Evolutionary conservation across 345 rosid genomes (phyloP).

Genomic region (Psidium guajava): DNA sequence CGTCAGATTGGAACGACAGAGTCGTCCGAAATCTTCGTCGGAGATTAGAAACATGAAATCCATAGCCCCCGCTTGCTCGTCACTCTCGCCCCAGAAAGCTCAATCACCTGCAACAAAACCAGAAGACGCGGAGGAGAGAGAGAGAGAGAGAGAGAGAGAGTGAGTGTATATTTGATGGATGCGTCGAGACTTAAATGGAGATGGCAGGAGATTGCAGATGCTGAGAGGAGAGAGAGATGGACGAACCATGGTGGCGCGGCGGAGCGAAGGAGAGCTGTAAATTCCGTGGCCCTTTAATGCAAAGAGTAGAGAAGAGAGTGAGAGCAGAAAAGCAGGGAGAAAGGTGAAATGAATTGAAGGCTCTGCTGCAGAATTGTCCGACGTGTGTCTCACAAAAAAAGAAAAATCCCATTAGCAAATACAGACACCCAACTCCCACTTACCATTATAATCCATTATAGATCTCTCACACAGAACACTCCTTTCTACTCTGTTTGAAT

Average conservation of each 20-base stretch:
- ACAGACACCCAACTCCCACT: not conserved
- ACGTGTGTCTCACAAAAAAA: not conserved
- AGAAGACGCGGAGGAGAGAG: not conserved
- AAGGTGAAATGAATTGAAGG: not conserved
- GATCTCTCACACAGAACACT: not conserved
- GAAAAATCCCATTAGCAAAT: not conserved
- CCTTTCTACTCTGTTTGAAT: not conserved
- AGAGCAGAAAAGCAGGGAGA: not conserved
- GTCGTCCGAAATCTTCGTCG: not conserved
- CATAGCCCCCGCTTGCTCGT: not conserved
- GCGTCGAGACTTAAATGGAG: not conserved
- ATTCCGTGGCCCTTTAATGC: not conserved
- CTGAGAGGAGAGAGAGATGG: not conserved
- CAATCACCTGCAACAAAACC: not conserved
- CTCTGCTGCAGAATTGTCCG: not conserved
- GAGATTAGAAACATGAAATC: not conserved
- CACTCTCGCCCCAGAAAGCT: no score
- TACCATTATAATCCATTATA: not conserved
- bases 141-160: not conserved
- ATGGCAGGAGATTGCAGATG: not conserved
- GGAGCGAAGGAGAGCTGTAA: not conserved
- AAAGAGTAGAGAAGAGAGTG: not conserved
- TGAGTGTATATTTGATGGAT: not conserved
- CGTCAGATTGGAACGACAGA: not conserved
- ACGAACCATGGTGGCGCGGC: not conserved